Base-by-base conservation (phyloP, 1,139 yeast species). In the Geotrichum bryndzae region DNA sequence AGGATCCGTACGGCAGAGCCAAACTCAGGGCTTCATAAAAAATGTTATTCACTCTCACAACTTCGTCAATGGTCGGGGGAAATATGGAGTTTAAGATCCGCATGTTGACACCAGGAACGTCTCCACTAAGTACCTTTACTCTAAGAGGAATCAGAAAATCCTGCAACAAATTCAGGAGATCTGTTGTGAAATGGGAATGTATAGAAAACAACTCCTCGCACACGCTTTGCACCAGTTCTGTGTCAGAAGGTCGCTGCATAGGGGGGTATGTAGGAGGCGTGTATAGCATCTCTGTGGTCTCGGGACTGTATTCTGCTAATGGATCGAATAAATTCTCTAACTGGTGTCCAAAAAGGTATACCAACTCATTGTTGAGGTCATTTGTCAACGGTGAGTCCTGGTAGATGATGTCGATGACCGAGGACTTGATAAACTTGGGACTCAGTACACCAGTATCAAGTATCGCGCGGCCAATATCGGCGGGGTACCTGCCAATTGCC, bases 51-150 rank as follows among this genome's bases (percentile, higher is more conserved):
- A 92, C 86, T 68, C 97, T 80, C 18, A 96, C 88, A 27, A 92
- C 85, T 76, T 92, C 98, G 74, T 92, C 98, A 41, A 92, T 88
- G 0, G 98, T 92, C 0, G 97, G 98, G 2, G 98, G 97, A 71
- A 92, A 90, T 0, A 90, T 81, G 58, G 84, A 80, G 72, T 92
- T 92, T 50, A 91, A 79, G 67, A 83, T 84, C 1, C 86, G 76
- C 13, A 90, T 85, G 0, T 84, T 78, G 61, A 82, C 66, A 13
- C 54, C 67, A 60, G 74, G 82, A 15, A 83, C 73, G 41, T 81
- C 80, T 11, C 84, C 82, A 56, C 84, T 81, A 46, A 90, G 74
- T 0, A 87, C 90, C 65, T 82, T 81, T 29, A 88, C 83, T 68
- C 98, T 81, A 54, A 91, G 74, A 0, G 96, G 96, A 38, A 91